Percentiles rank a stretch among this genome's conserved stretches.
These are phyloP conservation scores for Plantago lanceolata DNA, from an alignment of 305 asterid genomes.

Conservation along the genomic window DNA sequence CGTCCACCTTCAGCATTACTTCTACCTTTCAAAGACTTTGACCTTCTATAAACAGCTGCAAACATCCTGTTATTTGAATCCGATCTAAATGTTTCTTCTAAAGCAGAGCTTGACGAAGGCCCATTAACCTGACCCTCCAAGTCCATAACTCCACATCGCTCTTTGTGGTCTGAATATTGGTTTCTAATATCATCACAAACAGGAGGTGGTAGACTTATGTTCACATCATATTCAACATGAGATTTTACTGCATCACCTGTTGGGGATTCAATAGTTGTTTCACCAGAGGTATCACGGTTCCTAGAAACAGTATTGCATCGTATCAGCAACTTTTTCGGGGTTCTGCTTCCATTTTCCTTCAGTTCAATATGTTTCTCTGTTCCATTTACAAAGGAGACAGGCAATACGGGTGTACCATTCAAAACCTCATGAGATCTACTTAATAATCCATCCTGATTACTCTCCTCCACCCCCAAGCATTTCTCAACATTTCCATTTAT, in stretches of 20 bases:
- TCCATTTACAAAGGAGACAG: conserved; percentile 35
- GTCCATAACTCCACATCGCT: conserved; percentile 34
- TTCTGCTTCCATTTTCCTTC: conserved; percentile 40
- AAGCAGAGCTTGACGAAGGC: conserved; percentile 33
- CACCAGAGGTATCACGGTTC: conserved; percentile 40
- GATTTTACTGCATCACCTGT: conserved; percentile 33
- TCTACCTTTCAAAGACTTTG: conserved; percentile 53
- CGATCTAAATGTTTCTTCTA: conserved; percentile 45
- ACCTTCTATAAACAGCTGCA: conserved; percentile 77
- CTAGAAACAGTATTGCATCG: conserved; percentile 45
- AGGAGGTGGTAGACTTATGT: conserved; percentile 31
- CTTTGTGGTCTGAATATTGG: conserved; percentile 34
- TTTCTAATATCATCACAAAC: conserved; percentile 27
- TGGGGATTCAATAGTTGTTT: conserved; percentile 30
- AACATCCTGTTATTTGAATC: conserved; percentile 63
- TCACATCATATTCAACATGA: conserved; percentile 27
- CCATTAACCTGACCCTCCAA: conserved; percentile 35
- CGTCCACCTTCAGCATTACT: conserved; percentile 39
- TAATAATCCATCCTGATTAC: conserved; percentile 34
- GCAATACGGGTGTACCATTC: conserved; percentile 34
- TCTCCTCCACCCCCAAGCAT: conserved; percentile 25
- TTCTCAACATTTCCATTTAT: conserved; percentile 32
- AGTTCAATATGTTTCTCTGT: conserved; percentile 30
- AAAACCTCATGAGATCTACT: conserved; percentile 30
- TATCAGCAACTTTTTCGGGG: conserved; percentile 59